Conservation (phyloP, 1,284 basidiomycete genomes). For the Cutaneotrichosporon spelunceum region DNA sequence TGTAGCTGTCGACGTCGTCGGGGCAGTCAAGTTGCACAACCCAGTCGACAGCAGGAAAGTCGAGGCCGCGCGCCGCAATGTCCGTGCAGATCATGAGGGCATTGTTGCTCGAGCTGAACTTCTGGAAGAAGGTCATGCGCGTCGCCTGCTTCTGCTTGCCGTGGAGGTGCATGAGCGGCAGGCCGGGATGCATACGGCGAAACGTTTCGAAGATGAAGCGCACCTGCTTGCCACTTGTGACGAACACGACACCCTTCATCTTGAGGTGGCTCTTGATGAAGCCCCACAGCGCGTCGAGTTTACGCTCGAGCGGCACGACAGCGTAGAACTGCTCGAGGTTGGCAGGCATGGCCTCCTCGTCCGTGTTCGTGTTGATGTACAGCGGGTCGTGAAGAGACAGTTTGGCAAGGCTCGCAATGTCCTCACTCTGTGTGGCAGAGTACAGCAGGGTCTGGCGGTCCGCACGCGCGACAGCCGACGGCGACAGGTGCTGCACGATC, state of each 20-base stretch:
- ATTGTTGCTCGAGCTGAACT: conserved; percentile 73
- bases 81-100: conserved; percentile 93
- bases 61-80: conserved; percentile 91
- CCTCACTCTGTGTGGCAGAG: conserved; percentile 93
- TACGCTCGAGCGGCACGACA: conserved; percentile 76
- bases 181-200: conserved; percentile 88
- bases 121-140: conserved; percentile 74
- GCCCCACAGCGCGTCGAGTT: conserved; percentile 87
- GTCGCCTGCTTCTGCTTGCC: conserved; percentile 96
- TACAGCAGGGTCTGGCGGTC: conserved; percentile 88
- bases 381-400: conserved; percentile 82
- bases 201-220: conserved; percentile 97
- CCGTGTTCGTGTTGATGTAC: conserved; percentile 64
- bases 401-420: conserved; percentile 82
- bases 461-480: conserved; percentile 61
- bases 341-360: conserved; percentile 59
- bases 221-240: conserved; percentile 87
- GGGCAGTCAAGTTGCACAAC: conserved; percentile 96
- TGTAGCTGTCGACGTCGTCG: conserved; percentile 97
- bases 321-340: conserved; percentile 89
- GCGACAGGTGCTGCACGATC: conserved; percentile 67
- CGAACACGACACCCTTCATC: conserved; percentile 87
- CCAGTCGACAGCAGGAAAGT: conserved; percentile 97
- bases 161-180: conserved; percentile 84
- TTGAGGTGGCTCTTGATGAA: conserved; percentile 95